These are phyloP conservation scores for Cylindricascospora bacillispora DNA, from an alignment of 1,139 yeast genomes.

Conservation along the genomic window DNA sequence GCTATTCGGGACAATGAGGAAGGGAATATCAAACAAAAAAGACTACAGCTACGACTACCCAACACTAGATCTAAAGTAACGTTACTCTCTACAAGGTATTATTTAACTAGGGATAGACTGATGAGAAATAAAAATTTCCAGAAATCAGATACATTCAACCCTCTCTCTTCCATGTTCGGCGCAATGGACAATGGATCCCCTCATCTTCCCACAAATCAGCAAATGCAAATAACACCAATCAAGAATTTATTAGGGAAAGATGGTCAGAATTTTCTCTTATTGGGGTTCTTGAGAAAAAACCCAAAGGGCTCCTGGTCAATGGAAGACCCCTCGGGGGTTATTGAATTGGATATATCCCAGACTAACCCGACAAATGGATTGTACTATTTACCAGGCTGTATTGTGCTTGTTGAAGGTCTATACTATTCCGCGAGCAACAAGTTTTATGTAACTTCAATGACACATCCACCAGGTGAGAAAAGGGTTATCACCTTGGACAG, in stretches of 20 bases:
- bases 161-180: constrained; percentile 23
- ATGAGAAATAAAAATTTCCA: constrained; percentile 60
- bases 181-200: constrained; percentile 15
- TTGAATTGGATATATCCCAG: constrained; percentile 59
- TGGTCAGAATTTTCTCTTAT: constrained; percentile 58
- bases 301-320: constrained; percentile 57
- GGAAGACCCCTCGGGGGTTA: constrained; percentile 70
- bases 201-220: constrained; percentile 8
- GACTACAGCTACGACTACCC: constrained; percentile 16
- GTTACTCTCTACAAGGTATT: constrained; percentile 39
- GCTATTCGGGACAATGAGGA: neutral
- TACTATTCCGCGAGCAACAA: constrained; percentile 47
- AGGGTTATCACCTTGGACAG: constrained; percentile 54
- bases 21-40: constrained; percentile 3
- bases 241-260: constrained; percentile 80
- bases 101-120: constrained; percentile 53
- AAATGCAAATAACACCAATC: constrained; percentile 49
- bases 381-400: constrained; percentile 69
- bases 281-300: constrained; percentile 61
- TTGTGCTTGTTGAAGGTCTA: constrained; percentile 74
- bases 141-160: constrained; percentile 25
- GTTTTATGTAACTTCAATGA: constrained; percentile 64
- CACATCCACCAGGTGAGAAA: constrained; percentile 82
- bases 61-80: constrained; percentile 25
- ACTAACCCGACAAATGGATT: constrained; percentile 54